Evolutionary conservation across 2,329 filamentous ascomycete genomes (phyloP).

Genomic region (Huntiella bhutanensis): DNA sequence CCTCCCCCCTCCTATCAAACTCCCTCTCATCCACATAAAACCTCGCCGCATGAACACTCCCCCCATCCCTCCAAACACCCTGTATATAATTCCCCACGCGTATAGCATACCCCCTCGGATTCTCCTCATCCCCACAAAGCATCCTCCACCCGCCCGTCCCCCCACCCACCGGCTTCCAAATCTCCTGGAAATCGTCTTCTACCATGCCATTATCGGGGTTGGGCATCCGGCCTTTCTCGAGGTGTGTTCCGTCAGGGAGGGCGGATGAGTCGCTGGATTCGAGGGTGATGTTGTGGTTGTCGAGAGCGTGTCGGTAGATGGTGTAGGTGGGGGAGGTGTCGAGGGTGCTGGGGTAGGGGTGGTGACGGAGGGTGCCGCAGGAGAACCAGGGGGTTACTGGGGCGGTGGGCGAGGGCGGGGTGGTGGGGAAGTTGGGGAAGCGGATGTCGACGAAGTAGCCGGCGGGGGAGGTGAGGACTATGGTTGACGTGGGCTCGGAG

Average conservation of each 20-base stretch:
- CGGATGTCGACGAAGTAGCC: slow-evolving; percentile 44
- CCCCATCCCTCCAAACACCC: not conserved
- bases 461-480: slow-evolving; percentile 42
- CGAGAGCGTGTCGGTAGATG: slow-evolving; percentile 1
- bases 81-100: not conserved
- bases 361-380: not conserved
- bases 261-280: slow-evolving; percentile 46
- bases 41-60: not conserved
- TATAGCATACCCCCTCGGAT: not conserved
- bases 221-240: slow-evolving; percentile 38
- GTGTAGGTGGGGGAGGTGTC: slow-evolving; percentile 18
- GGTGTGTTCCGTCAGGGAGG: slow-evolving; percentile 18
- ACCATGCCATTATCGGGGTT: slow-evolving; percentile 32
- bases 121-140: not conserved
- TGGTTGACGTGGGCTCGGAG: slow-evolving; percentile 20
- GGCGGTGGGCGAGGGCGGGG: not conserved
- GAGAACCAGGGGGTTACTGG: slow-evolving; percentile 5
- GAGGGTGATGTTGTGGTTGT: slow-evolving; percentile 18
- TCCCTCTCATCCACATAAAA: not conserved
- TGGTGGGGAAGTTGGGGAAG: slow-evolving; percentile 16
- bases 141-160: not conserved
- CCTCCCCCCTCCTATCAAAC: not conserved
- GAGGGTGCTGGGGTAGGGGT: slow-evolving; percentile 9
- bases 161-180: slow-evolving; percentile 27
- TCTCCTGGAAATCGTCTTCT: slow-evolving; percentile 42